A percentile compares a stretch with the other conserved stretches of the same genome.
phyloP scores from a whole-genome alignment of 441 rosid genomes.

The Euphorbia corollata region DNA sequence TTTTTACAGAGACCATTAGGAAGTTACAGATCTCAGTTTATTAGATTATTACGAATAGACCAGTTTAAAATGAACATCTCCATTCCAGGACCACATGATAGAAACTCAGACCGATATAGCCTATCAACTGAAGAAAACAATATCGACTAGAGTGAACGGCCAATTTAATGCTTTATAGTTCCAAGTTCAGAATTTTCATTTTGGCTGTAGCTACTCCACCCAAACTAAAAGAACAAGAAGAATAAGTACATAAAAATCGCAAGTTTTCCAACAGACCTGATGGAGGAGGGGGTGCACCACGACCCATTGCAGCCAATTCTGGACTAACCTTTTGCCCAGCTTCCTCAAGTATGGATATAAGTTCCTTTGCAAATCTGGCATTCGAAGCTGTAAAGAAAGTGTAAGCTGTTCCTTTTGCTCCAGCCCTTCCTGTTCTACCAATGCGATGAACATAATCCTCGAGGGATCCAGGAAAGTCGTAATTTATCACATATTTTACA shows the following conservation, averaged over 20 bases:
- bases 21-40: not conserved
- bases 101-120: not conserved
- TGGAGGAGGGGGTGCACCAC: constrained; percentile 83
- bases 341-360: constrained; percentile 76
- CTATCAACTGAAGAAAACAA: not conserved
- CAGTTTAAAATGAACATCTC: not conserved
- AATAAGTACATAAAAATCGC: not conserved
- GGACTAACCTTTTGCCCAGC: constrained; percentile 93
- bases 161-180: not conserved
- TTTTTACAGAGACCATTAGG: not conserved
- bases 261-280: constrained; percentile 45
- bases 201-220: not conserved
- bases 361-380: constrained; percentile 90
- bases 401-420: constrained; percentile 97
- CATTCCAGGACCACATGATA: not conserved
- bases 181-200: not conserved
- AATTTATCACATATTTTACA: constrained; percentile 82
- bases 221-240: not conserved
- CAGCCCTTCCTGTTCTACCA: constrained; percentile 95
- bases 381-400: constrained; percentile 88
- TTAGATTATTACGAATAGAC: not conserved
- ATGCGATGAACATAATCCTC: constrained; percentile 97
- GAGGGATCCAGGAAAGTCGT: constrained; percentile 93
- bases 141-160: too few species aligned
- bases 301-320: constrained; percentile 85